Evolutionary conservation across 2,329 filamentous ascomycete species (phyloP).

Genomic region (Alternaria sp.): DNA sequence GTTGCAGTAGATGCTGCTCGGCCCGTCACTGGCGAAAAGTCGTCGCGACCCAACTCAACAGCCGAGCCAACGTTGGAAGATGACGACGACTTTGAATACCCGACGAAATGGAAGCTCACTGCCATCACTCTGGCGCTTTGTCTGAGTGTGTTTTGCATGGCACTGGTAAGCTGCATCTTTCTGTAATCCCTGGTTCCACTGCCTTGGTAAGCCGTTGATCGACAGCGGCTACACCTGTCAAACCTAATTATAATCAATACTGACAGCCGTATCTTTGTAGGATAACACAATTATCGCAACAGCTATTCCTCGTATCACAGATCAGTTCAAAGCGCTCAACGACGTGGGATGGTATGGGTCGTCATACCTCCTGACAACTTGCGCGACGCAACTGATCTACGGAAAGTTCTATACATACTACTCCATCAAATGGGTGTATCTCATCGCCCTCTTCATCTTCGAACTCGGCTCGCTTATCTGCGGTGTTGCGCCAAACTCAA

Average conservation of each 20-base stretch:
- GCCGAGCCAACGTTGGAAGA: constrained; percentile 28
- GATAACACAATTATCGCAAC: constrained; percentile 61
- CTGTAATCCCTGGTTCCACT: constrained; percentile 1
- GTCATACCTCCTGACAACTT: constrained; percentile 54
- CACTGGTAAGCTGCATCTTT: constrained; percentile 36
- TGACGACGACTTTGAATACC: constrained; percentile 47
- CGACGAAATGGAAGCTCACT: constrained; percentile 43
- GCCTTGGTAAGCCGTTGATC: constrained; percentile 7
- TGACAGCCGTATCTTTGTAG: constrained; percentile 19
- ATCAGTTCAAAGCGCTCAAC: constrained; percentile 57
- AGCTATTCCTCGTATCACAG: constrained; percentile 59
- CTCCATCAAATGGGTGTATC: constrained; percentile 57
- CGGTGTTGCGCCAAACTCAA: constrained; percentile 59
- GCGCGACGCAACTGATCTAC: constrained; percentile 51
- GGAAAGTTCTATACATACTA: constrained; percentile 58
- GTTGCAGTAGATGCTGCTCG: constrained; percentile 29
- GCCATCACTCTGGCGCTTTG: constrained; percentile 47
- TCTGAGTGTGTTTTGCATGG: constrained; percentile 51
- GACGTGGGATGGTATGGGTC: constrained; percentile 58
- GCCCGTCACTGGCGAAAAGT: constrained; percentile 14
- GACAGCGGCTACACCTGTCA: constrained; percentile 4
- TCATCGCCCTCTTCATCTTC: constrained; percentile 58
- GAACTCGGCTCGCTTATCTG: constrained; percentile 62
- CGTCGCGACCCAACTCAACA: constrained; percentile 29
- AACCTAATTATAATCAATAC: background rate